Percentiles rank a stretch among this genome's conserved stretches.
These are phyloP conservation scores for Ilex aquifolium DNA, from an alignment of 257 asterid genomes.

Conservation along the genomic window DNA sequence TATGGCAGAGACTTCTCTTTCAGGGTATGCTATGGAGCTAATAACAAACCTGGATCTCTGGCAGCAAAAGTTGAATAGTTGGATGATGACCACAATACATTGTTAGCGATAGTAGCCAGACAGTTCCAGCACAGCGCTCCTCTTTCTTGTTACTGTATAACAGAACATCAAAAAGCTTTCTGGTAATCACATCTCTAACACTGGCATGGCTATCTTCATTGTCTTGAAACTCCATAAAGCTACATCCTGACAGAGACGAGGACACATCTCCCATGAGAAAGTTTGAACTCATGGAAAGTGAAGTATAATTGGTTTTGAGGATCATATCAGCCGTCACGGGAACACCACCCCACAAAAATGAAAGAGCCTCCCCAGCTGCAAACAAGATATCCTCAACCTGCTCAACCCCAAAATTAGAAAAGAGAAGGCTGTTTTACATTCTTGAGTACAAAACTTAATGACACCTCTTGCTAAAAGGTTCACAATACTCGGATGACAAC, in stretches of 20 bases:
- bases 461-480: constrained; percentile 5
- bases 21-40: not conserved
- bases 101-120: constrained; percentile 87
- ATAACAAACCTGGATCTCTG: constrained; percentile 85
- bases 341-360: constrained; percentile 97
- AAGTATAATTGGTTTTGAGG: constrained; percentile 81
- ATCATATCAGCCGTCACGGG: constrained; percentile 82
- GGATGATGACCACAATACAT: constrained; percentile 84
- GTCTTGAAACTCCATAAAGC: constrained; percentile 40
- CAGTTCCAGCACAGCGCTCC: constrained; percentile 99
- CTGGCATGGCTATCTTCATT: constrained; percentile 54
- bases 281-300: constrained; percentile 83
- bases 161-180: constrained; percentile 87
- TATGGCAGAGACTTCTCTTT: not conserved
- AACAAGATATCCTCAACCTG: constrained; percentile 94
- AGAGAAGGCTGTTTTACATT: constrained; percentile 6
- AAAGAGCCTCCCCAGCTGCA: constrained; percentile 99
- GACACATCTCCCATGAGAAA: constrained; percentile 81
- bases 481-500: not conserved
- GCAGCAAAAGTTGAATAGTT: constrained; percentile 83
- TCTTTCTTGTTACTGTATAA: constrained; percentile 88
- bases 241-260: constrained; percentile 38
- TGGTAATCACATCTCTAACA: constrained; percentile 75
- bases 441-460: constrained; percentile 11
- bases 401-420: constrained; percentile 12